Evolutionary conservation across 208 protist species (phyloP), one percentile per base, ranked within the genome.

Genomic region (Crithidia brevicula): DNA sequence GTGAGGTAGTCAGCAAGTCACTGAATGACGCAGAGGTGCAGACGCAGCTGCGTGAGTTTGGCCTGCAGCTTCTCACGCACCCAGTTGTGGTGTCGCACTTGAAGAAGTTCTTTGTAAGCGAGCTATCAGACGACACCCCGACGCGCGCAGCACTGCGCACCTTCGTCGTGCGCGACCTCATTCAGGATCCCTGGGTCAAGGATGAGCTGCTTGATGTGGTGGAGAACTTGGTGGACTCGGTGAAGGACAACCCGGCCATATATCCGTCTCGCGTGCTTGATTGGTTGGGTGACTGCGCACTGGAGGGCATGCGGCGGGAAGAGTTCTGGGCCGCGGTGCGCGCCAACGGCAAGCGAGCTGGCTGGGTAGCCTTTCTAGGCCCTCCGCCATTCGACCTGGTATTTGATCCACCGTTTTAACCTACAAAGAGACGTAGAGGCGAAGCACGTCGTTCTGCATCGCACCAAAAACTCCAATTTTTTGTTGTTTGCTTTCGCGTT

Each of bases 181-280:
- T 94, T 54, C 67, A 81, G 34, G 91, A 96, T 60, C 15, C 60
- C 13, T 96, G 88, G 86, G 91, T 96, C 52, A 77, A 79, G 46
- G 91, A 96, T 54, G 87, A 96, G 57, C 86, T 96, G 22, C 70
- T 94, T 31, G 81, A 69, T 22, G 71, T 92, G 45, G 85, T 76
- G 16, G 73, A 76, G 49, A 81, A 88, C 27, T 54, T 85, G 1
- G 79, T 78, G 2, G 81, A 72, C 23, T 76, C 78, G 9, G 64
- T 92, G 27, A 80, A 81, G 58, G 49, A 34, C 18, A 88, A 96
- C 79, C 67, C 51, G 1, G 70, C 74, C 34, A 43, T 96, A 7
- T 90, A 79, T 68, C 88, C 86, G 18, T 50, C 57, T 8, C 78
- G 74, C 27, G 68, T 91, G 10, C 66, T 95, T 8, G 22, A 31